Evolutionary conservation across 768 basidiomycete species (phyloP).

Genomic region (Clathrus columnatus): DNA sequence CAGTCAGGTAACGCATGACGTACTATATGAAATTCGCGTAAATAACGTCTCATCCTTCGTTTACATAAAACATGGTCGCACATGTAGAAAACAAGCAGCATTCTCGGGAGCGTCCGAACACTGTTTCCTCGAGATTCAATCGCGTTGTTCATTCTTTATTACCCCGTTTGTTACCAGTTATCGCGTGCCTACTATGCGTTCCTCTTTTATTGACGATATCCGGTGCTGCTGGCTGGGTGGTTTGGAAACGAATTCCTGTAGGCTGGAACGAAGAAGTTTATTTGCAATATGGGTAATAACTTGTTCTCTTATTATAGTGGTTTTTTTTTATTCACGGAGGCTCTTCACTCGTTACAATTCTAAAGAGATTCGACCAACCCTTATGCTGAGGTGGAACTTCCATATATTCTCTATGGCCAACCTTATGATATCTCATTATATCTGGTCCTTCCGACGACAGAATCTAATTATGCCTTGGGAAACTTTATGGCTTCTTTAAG

Average conservation of each 20-base stretch:
- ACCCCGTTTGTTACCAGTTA: slow-evolving; percentile 56
- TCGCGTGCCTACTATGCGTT: slow-evolving; percentile 51
- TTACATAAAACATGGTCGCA: neutral
- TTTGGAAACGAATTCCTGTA: slow-evolving; percentile 64
- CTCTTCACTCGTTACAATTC: slow-evolving; percentile 6
- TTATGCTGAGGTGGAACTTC: slow-evolving; percentile 48
- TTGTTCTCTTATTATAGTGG: neutral
- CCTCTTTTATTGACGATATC: slow-evolving; percentile 57
- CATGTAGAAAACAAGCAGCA: neutral
- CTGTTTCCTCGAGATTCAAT: slow-evolving; percentile 10
- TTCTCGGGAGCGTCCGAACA: neutral
- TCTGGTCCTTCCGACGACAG: slow-evolving; percentile 54
- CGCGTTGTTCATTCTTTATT: slow-evolving; percentile 39
- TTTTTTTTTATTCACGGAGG: neutral
- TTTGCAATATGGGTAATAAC: slow-evolving; percentile 77
- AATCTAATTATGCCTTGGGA: slow-evolving; percentile 63
- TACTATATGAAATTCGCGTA: no score
- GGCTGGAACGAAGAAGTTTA: slow-evolving; percentile 62
- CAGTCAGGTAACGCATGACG: no score
- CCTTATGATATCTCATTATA: slow-evolving; percentile 69
- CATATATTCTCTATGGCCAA: slow-evolving; percentile 47
- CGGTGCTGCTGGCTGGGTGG: slow-evolving; percentile 57
- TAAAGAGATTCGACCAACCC: slow-evolving; percentile 55
- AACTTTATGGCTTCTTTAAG: slow-evolving; percentile 77
- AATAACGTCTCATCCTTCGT: no score